phyloP scores from a whole-genome alignment of 2,329 filamentous ascomycete genomes.

The Coniochaeta hoffmannii region DNA sequence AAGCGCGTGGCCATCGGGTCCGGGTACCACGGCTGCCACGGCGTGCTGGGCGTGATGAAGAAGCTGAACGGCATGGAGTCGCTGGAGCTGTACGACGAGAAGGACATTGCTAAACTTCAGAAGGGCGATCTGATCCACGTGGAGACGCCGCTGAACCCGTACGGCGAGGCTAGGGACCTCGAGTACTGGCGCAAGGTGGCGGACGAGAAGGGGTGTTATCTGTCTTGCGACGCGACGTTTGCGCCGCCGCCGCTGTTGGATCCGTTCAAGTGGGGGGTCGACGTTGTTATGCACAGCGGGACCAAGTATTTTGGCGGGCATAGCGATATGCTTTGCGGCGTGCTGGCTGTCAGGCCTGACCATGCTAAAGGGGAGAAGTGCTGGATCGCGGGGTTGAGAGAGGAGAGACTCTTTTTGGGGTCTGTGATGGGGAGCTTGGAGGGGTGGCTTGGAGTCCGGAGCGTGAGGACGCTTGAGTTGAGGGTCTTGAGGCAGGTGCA shows the following conservation, averaged over 20 bases:
- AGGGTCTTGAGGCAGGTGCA: slow-evolving; percentile 70
- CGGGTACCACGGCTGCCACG: slow-evolving; percentile 92
- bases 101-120: slow-evolving; percentile 50
- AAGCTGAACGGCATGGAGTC: slow-evolving; percentile 70
- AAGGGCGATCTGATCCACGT: slow-evolving; percentile 81
- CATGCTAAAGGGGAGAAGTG: slow-evolving; percentile 19
- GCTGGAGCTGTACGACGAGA: slow-evolving; percentile 53
- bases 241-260: slow-evolving; percentile 84
- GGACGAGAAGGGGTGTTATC: slow-evolving; percentile 60
- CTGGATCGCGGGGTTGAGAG: slow-evolving; percentile 54
- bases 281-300: slow-evolving; percentile 84
- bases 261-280: slow-evolving; percentile 73
- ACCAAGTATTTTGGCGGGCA: slow-evolving; percentile 97
- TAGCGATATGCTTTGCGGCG: slow-evolving; percentile 85
- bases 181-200: slow-evolving; percentile 65
- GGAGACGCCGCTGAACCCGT: slow-evolving; percentile 90
- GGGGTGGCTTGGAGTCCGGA: slow-evolving; percentile 84
- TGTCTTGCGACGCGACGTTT: slow-evolving; percentile 88
- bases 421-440: slow-evolving; percentile 84
- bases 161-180: slow-evolving; percentile 72
- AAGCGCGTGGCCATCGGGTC: slow-evolving; percentile 71
- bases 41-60: slow-evolving; percentile 65
- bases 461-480: slow-evolving; percentile 77
- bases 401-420: slow-evolving; percentile 71
- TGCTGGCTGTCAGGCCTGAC: slow-evolving; percentile 57